Base-by-base conservation (phyloP, 306 rosid genomes). In the Betula pendula region DNA sequence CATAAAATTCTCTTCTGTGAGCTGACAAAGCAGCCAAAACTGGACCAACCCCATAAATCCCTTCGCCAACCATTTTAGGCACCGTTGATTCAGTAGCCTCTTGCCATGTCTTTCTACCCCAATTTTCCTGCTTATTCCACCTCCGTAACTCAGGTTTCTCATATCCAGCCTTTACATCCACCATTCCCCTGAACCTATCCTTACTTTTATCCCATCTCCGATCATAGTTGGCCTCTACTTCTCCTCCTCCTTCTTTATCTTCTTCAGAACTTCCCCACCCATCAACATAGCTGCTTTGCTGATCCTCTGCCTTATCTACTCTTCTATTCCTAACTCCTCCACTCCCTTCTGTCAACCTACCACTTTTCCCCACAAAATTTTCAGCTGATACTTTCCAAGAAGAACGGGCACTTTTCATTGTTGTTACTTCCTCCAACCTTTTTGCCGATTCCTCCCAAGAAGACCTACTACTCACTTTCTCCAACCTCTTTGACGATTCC, bases 21-120 rank as follows among this genome's bases (percentile, higher is more conserved):
- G 97, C 90, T 2, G 96, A 95, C 76, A 95, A 67, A 44, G 99
- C 96, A 75, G 99, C 99, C 89, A 92, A 86, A 84, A 95, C 96
- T 1, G 97, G 99, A 74, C 99, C 97, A 70, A 95, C 91, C 5
- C 97, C 99, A 76, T 92, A 95, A 74, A 95, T 84, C 49, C 96
- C 97, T 83, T 90, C 97, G 52, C 97, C 99, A 81, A 86, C 87
- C 87, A 89, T 82, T 84, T 82, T 92, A 33, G 99, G 97, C 63
- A 95, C 81, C 4, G 89, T 82, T 1, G 94, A 95, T 79, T 90
- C 88, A 19, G 89, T 84, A 42, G 96, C 97, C 89, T 92, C 99
- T 77, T 81, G 87, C 97, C 91, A 95, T 77, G 94, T 95, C 85
- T 85, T 89, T 72, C 85, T 88, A 45, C 91, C 97, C 97, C 97